These are phyloP conservation scores for Auriscalpium orientale DNA, from an alignment of 768 basidiomycete species.

Conservation along the genomic window DNA sequence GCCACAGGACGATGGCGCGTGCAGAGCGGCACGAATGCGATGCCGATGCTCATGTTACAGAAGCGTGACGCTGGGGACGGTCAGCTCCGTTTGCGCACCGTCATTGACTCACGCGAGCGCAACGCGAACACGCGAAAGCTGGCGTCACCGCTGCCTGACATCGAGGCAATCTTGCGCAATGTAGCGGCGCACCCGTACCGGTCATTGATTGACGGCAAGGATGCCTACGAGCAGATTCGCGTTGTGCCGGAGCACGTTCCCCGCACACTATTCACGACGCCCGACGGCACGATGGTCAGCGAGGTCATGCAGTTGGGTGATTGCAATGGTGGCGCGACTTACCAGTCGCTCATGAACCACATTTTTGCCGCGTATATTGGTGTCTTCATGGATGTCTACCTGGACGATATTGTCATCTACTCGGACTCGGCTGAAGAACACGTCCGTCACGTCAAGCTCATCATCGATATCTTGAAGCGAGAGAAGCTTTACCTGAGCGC, in stretches of 20 bases:
- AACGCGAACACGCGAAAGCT: conserved; percentile 27
- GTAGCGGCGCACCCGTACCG: conserved; percentile 15
- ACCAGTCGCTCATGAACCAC: conserved; percentile 28
- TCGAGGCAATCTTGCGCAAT: conserved; percentile 19
- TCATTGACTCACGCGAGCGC: conserved; percentile 20
- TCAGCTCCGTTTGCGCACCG: conserved; percentile 12
- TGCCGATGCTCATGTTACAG: conserved; percentile 27
- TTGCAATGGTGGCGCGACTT: conserved; percentile 38
- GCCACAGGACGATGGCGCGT: conserved; percentile 25
- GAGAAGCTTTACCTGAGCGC: conserved; percentile 25
- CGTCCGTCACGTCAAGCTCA: conserved; percentile 22
- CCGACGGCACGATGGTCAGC: conserved; percentile 28
- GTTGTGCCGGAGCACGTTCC: conserved; percentile 19
- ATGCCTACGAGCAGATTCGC: conserved; percentile 27
- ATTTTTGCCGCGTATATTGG: conserved; percentile 35
- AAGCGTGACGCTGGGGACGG: conserved; percentile 21
- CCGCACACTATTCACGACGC: conserved; percentile 25
- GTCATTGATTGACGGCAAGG: conserved; percentile 22
- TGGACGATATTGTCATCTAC: conserved; percentile 38
- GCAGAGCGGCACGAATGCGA: conserved; percentile 19
- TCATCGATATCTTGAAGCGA: conserved; percentile 24
- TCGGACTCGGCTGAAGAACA: conserved; percentile 32
- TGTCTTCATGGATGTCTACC: conserved; percentile 32
- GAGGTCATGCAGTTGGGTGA: conserved; percentile 37
- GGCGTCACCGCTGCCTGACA: conserved; percentile 21